These are phyloP conservation scores for Aegilops tauschii DNA, from an alignment of 176 grass and related monocot genomes.

Conservation along the genomic window DNA sequence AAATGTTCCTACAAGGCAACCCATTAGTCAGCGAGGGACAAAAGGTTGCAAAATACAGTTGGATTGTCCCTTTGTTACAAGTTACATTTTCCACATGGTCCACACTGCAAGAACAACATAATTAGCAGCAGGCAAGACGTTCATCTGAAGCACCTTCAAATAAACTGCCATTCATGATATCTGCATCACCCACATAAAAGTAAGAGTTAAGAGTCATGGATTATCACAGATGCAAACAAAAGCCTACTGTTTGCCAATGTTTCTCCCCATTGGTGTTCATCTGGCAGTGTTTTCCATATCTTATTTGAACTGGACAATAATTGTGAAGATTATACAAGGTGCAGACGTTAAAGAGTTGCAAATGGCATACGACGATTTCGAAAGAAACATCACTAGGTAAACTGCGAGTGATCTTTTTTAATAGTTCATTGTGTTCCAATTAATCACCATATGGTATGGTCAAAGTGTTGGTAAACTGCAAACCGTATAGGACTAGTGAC, in stretches of 20 bases:
- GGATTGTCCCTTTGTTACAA: constrained; percentile 2
- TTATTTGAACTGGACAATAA: not conserved
- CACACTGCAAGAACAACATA: not conserved
- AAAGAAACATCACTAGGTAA: not conserved
- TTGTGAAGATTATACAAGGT: not conserved
- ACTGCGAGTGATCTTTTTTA: not conserved
- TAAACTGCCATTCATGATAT: not conserved
- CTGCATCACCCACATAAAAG: constrained; percentile 30
- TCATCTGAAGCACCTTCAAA: constrained; percentile 14
- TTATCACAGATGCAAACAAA: not conserved
- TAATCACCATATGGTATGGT: not conserved
- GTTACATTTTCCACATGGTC: not conserved
- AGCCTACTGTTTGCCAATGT: not conserved
- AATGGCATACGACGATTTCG: not conserved
- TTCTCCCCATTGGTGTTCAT: not conserved
- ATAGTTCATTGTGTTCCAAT: not conserved
- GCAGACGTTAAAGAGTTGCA: not conserved
- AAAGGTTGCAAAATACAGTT: not conserved
- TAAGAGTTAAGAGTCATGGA: not conserved
- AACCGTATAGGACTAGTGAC: not conserved
- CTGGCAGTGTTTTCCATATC: no score
- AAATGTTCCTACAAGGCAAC: not conserved
- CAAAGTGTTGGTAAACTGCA: not conserved
- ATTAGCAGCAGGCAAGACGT: not conserved
- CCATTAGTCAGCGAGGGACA: not conserved